Conservation (phyloP, 2,329 filamentous ascomycete species). For the Kalmusia sp. region DNA sequence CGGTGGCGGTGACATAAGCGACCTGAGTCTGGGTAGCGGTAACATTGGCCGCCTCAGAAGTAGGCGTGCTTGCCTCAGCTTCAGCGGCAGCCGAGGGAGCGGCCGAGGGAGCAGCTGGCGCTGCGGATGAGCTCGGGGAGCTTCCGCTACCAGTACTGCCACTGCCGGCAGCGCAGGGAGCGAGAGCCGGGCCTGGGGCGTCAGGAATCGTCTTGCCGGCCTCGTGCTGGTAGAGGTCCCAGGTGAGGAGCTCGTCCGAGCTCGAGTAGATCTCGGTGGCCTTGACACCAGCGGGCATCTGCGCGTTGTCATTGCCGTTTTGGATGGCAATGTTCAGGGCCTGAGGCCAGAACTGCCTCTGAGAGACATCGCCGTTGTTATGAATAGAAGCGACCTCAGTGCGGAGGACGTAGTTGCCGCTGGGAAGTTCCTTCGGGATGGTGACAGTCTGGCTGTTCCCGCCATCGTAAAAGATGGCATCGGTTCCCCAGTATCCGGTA, state of each 20-base stretch:
- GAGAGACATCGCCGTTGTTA: constrained; percentile 39
- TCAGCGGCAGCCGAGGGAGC: background rate
- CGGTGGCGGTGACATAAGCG: constrained; percentile 4
- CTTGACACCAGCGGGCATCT: constrained; percentile 35
- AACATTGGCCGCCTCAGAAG: background rate
- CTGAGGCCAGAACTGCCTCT: constrained; percentile 46
- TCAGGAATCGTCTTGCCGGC: constrained; percentile 28
- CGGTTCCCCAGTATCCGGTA: constrained; percentile 41
- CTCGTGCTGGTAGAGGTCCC: constrained; percentile 39
- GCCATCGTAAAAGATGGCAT: constrained; percentile 44
- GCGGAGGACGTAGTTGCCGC: constrained; percentile 44
- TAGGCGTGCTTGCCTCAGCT: background rate
- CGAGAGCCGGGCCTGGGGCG: constrained; percentile 32
- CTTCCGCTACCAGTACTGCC: too few relatives aligned
- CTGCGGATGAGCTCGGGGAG: too few relatives aligned
- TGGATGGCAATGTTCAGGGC: constrained; percentile 45
- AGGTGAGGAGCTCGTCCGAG: constrained; percentile 35
- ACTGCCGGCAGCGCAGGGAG: constrained; percentile 18
- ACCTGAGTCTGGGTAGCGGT: background rate
- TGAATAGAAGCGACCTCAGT: constrained; percentile 45
- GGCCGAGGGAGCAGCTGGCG: background rate
- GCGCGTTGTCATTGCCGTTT: constrained; percentile 32
- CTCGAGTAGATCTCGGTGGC: constrained; percentile 38
- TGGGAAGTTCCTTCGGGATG: constrained; percentile 40
- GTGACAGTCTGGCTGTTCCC: constrained; percentile 39